Evolutionary conservation across 75 land plant genomes (phyloP).

Genomic region (Cupressus sempervirens): DNA sequence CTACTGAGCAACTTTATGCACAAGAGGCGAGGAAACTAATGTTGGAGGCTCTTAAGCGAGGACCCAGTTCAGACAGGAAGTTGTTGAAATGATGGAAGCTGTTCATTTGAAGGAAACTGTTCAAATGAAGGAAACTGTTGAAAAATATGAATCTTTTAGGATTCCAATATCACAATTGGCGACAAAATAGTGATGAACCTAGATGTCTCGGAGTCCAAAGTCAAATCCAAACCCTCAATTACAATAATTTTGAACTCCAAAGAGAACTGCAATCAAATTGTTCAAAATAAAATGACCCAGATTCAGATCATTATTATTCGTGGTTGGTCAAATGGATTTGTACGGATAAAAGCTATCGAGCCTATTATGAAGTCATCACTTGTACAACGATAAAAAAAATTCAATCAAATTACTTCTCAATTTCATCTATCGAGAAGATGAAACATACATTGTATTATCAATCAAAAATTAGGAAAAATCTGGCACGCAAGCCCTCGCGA

Average conservation of each 20-base stretch:
- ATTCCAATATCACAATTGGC: not conserved
- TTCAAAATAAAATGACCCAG: not conserved
- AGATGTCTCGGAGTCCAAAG: not conserved
- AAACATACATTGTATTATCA: not conserved
- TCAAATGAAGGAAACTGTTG: not conserved
- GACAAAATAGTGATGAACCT: not conserved
- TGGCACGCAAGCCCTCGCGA: no score
- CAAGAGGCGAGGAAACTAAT: conserved; percentile 83
- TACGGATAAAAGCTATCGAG: not conserved
- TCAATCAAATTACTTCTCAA: not conserved
- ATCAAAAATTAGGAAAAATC: no score
- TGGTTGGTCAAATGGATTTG: not conserved
- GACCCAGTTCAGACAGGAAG: conserved; percentile 23
- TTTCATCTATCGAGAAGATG: not conserved
- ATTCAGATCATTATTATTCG: not conserved
- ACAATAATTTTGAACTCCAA: not conserved
- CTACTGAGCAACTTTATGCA: conserved; percentile 92
- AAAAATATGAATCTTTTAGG: no score
- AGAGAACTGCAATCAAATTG: not conserved
- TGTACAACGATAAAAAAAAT: not conserved
- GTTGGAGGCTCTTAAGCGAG: conserved; percentile 69
- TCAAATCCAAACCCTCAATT: not conserved
- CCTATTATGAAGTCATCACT: not conserved
- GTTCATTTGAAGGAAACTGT: conserved; percentile 26
- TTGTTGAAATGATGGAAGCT: not conserved